Evolutionary conservation across 306 rosid genomes (phyloP).

Genomic region (Luffa acutangula): DNA sequence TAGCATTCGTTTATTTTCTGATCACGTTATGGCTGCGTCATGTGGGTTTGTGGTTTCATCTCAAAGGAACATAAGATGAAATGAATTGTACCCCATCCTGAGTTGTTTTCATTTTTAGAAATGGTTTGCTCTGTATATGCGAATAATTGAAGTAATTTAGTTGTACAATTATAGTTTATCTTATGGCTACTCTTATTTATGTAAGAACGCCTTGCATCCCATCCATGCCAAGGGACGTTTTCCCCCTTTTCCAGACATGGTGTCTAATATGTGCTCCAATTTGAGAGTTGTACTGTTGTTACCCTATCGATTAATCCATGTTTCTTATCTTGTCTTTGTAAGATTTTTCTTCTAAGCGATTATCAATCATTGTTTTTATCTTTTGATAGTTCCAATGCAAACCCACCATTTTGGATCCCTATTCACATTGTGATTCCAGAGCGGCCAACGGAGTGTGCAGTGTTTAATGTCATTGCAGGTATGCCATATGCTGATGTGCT

Average conservation of each 20-base stretch:
- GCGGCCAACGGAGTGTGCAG: slow-evolving; percentile 90
- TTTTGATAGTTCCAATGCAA: slow-evolving; percentile 52
- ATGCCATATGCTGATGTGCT: slow-evolving; percentile 8
- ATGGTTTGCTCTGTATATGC: neutral
- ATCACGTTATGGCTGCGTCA: neutral
- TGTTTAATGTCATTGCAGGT: slow-evolving; percentile 87
- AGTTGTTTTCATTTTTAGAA: neutral
- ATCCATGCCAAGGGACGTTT: neutral
- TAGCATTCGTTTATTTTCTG: slow-evolving; percentile 11
- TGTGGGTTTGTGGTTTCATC: neutral
- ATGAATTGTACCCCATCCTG: neutral
- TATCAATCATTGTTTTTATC: neutral
- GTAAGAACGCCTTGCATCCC: neutral
- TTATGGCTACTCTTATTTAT: neutral
- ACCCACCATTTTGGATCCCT: slow-evolving; percentile 94
- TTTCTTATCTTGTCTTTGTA: neutral
- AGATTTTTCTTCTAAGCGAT: neutral
- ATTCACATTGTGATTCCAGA: slow-evolving; percentile 86
- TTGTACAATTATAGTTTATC: neutral
- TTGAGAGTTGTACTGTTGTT: neutral
- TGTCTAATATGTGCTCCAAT: neutral
- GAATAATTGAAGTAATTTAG: neutral
- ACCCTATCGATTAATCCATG: neutral
- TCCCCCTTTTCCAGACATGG: neutral
- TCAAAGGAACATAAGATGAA: neutral